A percentile compares a stretch with the other conserved stretches of the same genome.
These are phyloP conservation scores for Moricandia arvensis DNA, from an alignment of 345 rosid genomes.

Conservation along the genomic window DNA sequence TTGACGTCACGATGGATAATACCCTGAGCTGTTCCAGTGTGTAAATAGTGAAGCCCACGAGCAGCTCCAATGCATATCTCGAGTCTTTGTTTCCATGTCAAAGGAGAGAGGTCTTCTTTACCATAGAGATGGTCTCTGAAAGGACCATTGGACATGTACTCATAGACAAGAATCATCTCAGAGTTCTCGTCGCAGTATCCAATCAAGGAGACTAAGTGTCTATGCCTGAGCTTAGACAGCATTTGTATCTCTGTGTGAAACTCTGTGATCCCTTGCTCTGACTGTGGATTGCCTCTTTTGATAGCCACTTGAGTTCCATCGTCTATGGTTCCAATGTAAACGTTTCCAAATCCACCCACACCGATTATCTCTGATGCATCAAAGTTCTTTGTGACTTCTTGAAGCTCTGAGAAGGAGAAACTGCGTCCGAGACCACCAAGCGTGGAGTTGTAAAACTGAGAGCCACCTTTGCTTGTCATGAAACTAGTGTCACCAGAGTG, in stretches of 20 bases:
- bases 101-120: conserved; percentile 40
- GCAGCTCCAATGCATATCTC: conserved; percentile 76
- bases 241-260: conserved; percentile 81
- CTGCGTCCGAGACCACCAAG: conserved; percentile 69
- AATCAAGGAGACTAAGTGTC: conserved; percentile 76
- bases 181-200: conserved; percentile 73
- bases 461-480: conserved; percentile 55
- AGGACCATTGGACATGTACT: conserved; percentile 79
- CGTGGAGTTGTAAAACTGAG: conserved; percentile 43
- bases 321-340: conserved; percentile 58
- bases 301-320: conserved; percentile 71
- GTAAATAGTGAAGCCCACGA: conserved; percentile 73
- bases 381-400: conserved; percentile 71
- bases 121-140: conserved; percentile 75
- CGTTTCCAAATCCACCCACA: conserved; percentile 83
- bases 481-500: conserved; percentile 57
- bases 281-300: conserved; percentile 78
- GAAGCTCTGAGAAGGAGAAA: conserved; percentile 63
- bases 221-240: conserved; percentile 77
- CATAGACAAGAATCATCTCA: conserved; percentile 81
- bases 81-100: conserved; percentile 72
- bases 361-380: conserved; percentile 60
- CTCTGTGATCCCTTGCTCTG: conserved; percentile 81
- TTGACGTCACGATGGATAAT: conserved; percentile 82
- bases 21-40: conserved; percentile 83